Base-by-base conservation (phyloP, 768 basidiomycete species). In the Ramaria rubella region DNA sequence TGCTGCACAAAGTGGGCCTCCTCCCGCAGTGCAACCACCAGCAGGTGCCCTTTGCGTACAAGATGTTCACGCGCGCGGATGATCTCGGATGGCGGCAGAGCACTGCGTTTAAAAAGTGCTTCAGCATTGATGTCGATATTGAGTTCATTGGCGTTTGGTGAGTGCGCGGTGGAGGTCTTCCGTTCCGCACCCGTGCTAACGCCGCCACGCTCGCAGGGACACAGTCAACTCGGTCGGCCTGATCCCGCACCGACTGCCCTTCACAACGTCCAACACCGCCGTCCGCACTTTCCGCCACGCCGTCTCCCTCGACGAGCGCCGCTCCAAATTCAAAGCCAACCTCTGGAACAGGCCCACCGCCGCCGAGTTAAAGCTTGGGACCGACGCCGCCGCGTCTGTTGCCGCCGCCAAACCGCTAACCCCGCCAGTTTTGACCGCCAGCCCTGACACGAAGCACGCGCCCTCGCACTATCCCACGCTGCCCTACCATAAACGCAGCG, bases 141-240 rank as follows among this genome's bases (percentile, higher is more conserved):
- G 81, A 88, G 40, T 78, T 90, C 59, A 70, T 90, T 3, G 87
- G 86, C 11, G 85, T 90, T 7, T 89, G 85, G 87, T 86, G 63
- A n/a, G n/a, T 42, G 40, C n/a, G n/a, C n/a, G n/a, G n/a, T n/a
- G n/a, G n/a, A n/a, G n/a, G n/a, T n/a, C 4, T 42, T 14, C 40
- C 40, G 5, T 42, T 7, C 23, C 40, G n/a, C 17, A 7, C 2
- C 40, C 17, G 9, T 19, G 6, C n/a, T 12, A 38, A 38, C 7
- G 36, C 12, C 2, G 21, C 44, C 23, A 2, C 44, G 4, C 26
- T 27, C 19, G 64, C 60, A 87, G 85, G 86, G 86, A 87, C 53
- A 87, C 86, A 0, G 86, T 88, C 9, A 73, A 69, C 34, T 81
- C 84, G 1, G 84, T 87, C 7, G 86, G 86, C n/a, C 42, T 89